Base-by-base conservation (phyloP, 345 rosid species). In the Cardamine resedifolia region DNA sequence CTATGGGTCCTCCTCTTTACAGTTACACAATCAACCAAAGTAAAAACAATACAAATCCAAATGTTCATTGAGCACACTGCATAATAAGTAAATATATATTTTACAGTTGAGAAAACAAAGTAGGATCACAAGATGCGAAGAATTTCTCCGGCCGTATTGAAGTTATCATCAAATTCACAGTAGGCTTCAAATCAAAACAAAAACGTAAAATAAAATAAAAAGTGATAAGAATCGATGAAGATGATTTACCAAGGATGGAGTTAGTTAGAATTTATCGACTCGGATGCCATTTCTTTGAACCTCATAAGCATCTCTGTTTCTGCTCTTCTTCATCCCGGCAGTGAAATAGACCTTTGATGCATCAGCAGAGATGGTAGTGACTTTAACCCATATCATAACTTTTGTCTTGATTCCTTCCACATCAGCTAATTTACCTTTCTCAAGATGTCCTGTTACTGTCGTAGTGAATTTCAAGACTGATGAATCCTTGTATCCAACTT, bases 371-470 rank as follows among this genome's bases (percentile, higher is more conserved):
- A 96, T 88, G 49, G 77, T 73, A 6, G 90, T 87, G 51, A 96
- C 96, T 75, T 92, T 90, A 15, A 90, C 86, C 99, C 99, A 90
- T 24, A 91, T 78, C 84, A 96, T 64, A 23, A 88, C 87, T 80
- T 92, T 96, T 0, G 97, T 90, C 84, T 96, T 92, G 81, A 96
- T 80, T 68, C 99, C 99, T 71, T 88, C 97, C 45, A 96, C 81
- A 6, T 96, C 97, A 0, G 69, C 71, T 2, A 96, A 76, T 81
- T 88, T 96, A 4, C 97, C 96, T 81, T 88, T 92, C 82, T 83
- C 90, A 6, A 96, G 82, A 66, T 79, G 64, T 19, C 90, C 97
- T 2, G 91, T 86, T 10, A 92, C 90, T 0, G 81, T 65, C 27
- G 89, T 86, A 38, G 66, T 66, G 79, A 96, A 92, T 18, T 92